Base-by-base conservation (phyloP, 352 stramenopile species). In the Blastocystis sp. region DNA sequence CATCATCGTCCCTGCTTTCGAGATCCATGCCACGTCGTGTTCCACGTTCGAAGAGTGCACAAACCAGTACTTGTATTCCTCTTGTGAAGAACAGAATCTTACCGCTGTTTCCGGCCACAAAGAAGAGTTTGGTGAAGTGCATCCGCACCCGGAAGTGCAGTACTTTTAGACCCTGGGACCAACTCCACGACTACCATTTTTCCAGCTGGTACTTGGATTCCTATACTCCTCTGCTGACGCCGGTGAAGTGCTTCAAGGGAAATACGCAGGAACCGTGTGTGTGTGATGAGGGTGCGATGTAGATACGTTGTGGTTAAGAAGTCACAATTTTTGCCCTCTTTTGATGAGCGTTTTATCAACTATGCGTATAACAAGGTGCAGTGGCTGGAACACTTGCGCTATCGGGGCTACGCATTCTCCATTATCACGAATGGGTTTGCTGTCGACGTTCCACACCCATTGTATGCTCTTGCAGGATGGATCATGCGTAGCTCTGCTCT, bases 321-420 rank as follows among this genome's bases (percentile, higher is more conserved):
- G 34, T 91, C 70, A 11, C 53, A 68, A 20, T 26, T 18, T 23
- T 63, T 90, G 20, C 90, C 90, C 23, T 61, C 54, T 18, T 91
- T 91, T 79, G 87, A 90, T 61, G 45, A 66, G 20, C 64, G 68
- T 23, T 91, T 91, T 69, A 87, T 89, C 18, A 89, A 89, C 29
- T 91, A 91, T 80, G 90, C 88, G 2, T 90, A 90, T 29, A 91
- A 91, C 89, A 91, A 91, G 64, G 90, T 91, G 20, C 43, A 90
- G 15, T 89, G 87, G 70, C 82, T 90, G 37, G 61, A 88, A 18
- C 87, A 91, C 26, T 50, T 91, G 23, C 80, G 79, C n/a, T 90
- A 90, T 45, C 56, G 80, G 8, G 76, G 75, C 61, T 91, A 87
- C 37, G 63, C 37, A 7, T 91, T 91, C 41, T 87, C 50, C 29